Evolutionary conservation across 768 basidiomycete species (phyloP).

Genomic region (Arthromyces matolae): DNA sequence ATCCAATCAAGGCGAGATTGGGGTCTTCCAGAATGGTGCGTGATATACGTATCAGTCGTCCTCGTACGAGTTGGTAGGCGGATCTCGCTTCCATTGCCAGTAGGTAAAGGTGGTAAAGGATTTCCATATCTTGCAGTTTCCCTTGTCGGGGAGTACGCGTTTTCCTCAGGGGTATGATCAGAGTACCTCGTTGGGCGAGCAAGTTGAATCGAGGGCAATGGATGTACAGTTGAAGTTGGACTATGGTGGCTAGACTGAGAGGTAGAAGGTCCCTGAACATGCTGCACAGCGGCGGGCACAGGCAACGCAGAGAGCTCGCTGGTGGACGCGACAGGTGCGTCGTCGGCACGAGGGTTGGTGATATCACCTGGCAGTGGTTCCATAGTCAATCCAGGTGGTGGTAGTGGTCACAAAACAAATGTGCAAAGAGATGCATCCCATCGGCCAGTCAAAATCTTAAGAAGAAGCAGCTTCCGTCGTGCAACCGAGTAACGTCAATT

Average conservation of each 20-base stretch:
- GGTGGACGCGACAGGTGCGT: slow-evolving; percentile 4
- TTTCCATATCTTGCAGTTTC: slow-evolving; percentile 4
- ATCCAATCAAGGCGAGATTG: slow-evolving; percentile 38
- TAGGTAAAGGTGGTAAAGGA: slow-evolving; percentile 16
- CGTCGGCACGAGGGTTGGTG: too few relatives aligned
- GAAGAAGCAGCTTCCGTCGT: too few relatives aligned
- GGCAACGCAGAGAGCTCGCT: slow-evolving; percentile 1
- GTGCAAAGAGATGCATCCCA: too few relatives aligned
- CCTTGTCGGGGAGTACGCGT: neutral
- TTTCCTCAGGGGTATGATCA: slow-evolving; percentile 7
- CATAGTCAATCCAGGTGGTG: too few relatives aligned
- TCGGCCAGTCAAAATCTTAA: too few relatives aligned
- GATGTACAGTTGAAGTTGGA: slow-evolving; percentile 1
- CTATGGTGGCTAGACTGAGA: neutral
- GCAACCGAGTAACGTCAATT: slow-evolving; percentile 10
- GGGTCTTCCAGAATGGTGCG: slow-evolving; percentile 13
- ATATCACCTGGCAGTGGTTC: too few relatives aligned
- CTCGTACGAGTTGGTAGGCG: slow-evolving; percentile 10
- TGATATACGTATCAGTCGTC: slow-evolving; percentile 14
- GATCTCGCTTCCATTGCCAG: slow-evolving; percentile 3
- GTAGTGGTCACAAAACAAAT: too few relatives aligned
- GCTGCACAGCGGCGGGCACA: too few relatives aligned
- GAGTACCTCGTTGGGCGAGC: slow-evolving; percentile 6
- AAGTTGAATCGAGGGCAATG: neutral
- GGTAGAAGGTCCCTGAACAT: too few relatives aligned